phyloP scores from a whole-genome alignment of 1,139 yeast genomes.

The Suhomyces maxii region DNA sequence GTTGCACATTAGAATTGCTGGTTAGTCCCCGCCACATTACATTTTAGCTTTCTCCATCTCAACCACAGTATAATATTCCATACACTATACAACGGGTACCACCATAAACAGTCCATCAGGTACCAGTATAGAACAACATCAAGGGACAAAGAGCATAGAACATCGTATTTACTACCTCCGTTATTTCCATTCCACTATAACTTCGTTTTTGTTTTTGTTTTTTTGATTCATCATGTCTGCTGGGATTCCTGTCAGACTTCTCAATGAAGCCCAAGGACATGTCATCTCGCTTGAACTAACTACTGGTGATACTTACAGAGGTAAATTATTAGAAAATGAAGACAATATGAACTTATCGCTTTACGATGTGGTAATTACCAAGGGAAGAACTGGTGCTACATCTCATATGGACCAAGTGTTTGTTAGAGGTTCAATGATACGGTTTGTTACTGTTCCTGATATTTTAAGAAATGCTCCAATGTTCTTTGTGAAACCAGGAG shows the following conservation, averaged over 20 bases:
- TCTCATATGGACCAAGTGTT: constrained; percentile 83
- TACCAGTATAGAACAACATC: too few relatives aligned
- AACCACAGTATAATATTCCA: too few relatives aligned
- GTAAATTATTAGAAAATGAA: constrained; percentile 78
- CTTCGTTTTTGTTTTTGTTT: not conserved
- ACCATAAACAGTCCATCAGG: too few relatives aligned
- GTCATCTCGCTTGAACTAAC: constrained; percentile 77
- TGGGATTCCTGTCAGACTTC: constrained; percentile 82
- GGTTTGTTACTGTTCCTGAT: constrained; percentile 86
- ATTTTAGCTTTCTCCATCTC: not conserved
- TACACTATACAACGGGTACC: too few relatives aligned
- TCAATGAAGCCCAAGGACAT: constrained; percentile 91
- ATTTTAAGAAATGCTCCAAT: constrained; percentile 85
- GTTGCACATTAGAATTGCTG: not conserved
- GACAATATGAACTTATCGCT: constrained; percentile 94
- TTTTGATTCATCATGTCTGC: constrained; percentile 40
- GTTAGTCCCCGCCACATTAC: not conserved
- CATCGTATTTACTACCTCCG: not conserved
- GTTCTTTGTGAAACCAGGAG: constrained; percentile 64
- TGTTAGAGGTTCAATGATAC: constrained; percentile 87
- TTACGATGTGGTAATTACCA: constrained; percentile 78
- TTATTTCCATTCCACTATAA: not conserved
- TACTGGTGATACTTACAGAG: constrained; percentile 86
- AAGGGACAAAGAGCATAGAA: too few relatives aligned
- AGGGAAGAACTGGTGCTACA: constrained; percentile 63